These are phyloP conservation scores for Tolypocladium sp. DNA, from an alignment of 2,329 filamentous ascomycete genomes.

Conservation along the genomic window DNA sequence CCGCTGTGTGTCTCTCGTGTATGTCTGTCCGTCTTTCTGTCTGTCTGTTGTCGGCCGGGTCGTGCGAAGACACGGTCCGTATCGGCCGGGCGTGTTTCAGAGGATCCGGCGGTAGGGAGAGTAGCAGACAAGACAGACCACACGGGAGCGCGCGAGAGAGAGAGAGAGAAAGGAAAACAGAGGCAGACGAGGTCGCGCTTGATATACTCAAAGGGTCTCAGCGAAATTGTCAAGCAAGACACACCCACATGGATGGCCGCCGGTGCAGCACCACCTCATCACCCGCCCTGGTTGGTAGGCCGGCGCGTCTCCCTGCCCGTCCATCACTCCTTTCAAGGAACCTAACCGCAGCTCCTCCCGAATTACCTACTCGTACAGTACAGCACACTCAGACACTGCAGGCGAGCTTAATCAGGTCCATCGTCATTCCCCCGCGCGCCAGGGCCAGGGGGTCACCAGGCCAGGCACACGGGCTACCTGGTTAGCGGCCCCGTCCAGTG, in stretches of 20 bases:
- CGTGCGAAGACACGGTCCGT: not conserved
- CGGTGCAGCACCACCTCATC: too few relatives aligned
- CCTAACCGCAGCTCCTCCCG: too few relatives aligned
- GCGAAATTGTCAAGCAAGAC: not conserved
- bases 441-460: not conserved
- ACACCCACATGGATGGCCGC: not conserved
- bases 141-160: not conserved
- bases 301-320: too few relatives aligned
- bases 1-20: not conserved
- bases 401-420: not conserved
- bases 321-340: too few relatives aligned
- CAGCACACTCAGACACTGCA: too few relatives aligned
- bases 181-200: not conserved
- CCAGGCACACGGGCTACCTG: not conserved
- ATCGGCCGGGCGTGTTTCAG: not conserved
- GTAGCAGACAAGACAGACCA: not conserved
- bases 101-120: not conserved
- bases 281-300: too few relatives aligned
- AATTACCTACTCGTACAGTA: too few relatives aligned
- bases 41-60: not conserved
- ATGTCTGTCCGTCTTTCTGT: not conserved
- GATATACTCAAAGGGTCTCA: not conserved
- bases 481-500: not conserved
- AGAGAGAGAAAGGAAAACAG: not conserved
- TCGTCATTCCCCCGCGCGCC: not conserved